These are phyloP conservation scores for Claviceps purpurea DNA, from an alignment of 2,329 filamentous ascomycete genomes.

Conservation along the genomic window DNA sequence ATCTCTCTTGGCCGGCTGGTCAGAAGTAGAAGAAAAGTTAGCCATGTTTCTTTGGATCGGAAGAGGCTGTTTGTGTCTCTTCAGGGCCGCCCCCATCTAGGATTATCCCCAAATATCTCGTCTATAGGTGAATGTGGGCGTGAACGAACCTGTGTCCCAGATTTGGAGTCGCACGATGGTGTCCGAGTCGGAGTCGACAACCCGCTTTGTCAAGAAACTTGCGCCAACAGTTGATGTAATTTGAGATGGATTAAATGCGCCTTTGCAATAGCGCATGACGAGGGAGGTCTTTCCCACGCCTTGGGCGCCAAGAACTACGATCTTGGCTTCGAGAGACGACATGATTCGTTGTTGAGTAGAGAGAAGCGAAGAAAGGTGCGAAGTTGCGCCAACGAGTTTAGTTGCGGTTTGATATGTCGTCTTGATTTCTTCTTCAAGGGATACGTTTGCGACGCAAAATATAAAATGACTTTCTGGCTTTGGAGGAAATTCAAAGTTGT, in stretches of 20 bases:
- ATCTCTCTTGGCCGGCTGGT: constrained; percentile 77
- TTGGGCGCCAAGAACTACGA: constrained; percentile 68
- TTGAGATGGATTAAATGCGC: constrained; percentile 52
- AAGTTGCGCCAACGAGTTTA: neutral
- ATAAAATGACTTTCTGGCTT: neutral
- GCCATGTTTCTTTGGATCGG: neutral
- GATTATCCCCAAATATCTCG: no score
- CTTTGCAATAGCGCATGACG: constrained; percentile 63
- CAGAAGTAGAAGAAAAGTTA: neutral
- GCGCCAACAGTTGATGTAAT: constrained; percentile 63
- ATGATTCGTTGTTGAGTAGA: constrained; percentile 11
- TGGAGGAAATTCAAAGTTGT: neutral
- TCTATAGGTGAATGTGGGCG: no score
- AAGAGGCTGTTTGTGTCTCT: no score
- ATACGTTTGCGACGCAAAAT: neutral
- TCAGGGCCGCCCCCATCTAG: no score
- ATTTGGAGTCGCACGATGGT: constrained; percentile 85
- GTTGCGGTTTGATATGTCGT: neutral
- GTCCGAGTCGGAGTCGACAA: constrained; percentile 71
- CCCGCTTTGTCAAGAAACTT: constrained; percentile 66
- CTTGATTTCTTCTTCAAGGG: neutral
- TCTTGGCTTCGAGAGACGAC: constrained; percentile 65
- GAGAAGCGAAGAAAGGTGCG: neutral
- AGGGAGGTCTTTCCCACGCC: constrained; percentile 70
- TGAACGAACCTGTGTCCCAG: constrained; percentile 65